Conservation (phyloP, 495 filamentous ascomycete species). For the Hypoxylon cercidicola region DNA sequence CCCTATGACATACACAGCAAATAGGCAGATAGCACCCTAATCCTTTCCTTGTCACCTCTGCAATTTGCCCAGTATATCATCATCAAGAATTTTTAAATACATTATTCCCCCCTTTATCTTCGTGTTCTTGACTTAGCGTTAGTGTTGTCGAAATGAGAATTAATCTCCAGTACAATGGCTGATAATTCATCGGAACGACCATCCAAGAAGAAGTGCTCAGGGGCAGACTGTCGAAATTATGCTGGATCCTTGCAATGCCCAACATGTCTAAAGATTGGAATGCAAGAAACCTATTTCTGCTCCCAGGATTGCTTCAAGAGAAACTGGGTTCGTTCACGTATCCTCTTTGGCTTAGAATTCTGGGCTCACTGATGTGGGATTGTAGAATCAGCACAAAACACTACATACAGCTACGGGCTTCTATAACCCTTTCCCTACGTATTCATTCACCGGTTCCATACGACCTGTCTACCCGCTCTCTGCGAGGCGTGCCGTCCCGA, state of each 20-base stretch:
- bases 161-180: no score
- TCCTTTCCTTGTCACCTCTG: no score
- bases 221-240: slow-evolving; percentile 83
- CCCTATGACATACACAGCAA: no score
- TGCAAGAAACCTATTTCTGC: slow-evolving; percentile 93
- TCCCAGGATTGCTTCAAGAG: slow-evolving; percentile 98
- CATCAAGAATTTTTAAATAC: no score
- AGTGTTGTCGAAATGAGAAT: no score
- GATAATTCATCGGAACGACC: slow-evolving; percentile 45
- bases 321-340: slow-evolving; percentile 88
- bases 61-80: no score
- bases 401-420: slow-evolving; percentile 90
- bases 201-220: slow-evolving; percentile 76
- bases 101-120: no score
- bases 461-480: slow-evolving; percentile 93
- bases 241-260: slow-evolving; percentile 90
- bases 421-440: slow-evolving; percentile 92
- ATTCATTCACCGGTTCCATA: slow-evolving; percentile 79
- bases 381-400: slow-evolving; percentile 83
- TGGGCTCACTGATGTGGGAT: neutral
- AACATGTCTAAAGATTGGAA: slow-evolving; percentile 86
- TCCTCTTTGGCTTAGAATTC: slow-evolving; percentile 14
- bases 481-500: slow-evolving; percentile 74
- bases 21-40: no score
- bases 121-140: no score